A percentile compares a stretch with the other conserved stretches of the same genome.
These are phyloP conservation scores for Acer campestre DNA, from an alignment of 345 rosid genomes.

Conservation along the genomic window DNA sequence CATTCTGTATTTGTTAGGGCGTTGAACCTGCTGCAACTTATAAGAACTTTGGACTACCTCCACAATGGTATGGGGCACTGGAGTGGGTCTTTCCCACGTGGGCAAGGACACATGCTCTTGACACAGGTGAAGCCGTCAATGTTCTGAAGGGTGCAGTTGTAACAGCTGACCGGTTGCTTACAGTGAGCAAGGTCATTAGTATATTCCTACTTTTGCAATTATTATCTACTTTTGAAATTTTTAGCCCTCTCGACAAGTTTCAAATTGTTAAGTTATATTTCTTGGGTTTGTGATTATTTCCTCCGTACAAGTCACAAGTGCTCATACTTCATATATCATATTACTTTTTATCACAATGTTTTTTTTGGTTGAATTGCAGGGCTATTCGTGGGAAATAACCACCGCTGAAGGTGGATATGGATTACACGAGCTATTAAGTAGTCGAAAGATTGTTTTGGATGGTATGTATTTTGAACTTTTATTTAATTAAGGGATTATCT, in stretches of 20 bases:
- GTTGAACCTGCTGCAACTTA: conserved; percentile 86
- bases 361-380: conserved; percentile 45
- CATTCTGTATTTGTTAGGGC: conserved; percentile 53
- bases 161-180: conserved; percentile 83
- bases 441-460: conserved; percentile 73
- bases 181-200: conserved; percentile 87
- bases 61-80: conserved; percentile 88
- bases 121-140: conserved; percentile 96
- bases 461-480: conserved; percentile 44
- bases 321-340: background rate
- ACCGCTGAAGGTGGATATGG: conserved; percentile 97
- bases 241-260: background rate
- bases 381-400: conserved; percentile 97
- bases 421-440: conserved; percentile 66
- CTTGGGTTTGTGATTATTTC: background rate
- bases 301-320: background rate
- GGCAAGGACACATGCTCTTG: conserved; percentile 99
- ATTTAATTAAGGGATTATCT: background rate
- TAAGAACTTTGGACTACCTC: conserved; percentile 73
- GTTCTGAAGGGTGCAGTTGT: conserved; percentile 95
- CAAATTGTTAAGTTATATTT: background rate
- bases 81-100: conserved; percentile 97
- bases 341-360: background rate
- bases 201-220: background rate
- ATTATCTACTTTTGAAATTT: conserved; percentile 4